Evolutionary conservation across 129 eudicot species (phyloP).

Genomic region (Helianthus annuus): DNA sequence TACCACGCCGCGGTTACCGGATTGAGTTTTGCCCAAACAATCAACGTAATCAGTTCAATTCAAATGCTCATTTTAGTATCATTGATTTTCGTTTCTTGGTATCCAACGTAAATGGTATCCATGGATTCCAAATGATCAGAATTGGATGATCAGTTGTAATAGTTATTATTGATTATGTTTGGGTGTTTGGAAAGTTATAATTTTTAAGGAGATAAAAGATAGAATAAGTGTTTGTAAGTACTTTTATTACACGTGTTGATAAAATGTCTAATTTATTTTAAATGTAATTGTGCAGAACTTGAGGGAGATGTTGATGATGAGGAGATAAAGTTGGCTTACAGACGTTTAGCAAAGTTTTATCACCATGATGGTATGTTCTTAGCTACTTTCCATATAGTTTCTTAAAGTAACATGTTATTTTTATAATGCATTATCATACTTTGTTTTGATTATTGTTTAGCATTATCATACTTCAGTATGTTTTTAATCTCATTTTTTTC

Average conservation of each 20-base stretch:
- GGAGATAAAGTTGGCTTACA: no score
- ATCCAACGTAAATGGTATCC: no score
- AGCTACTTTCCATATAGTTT: constrained; percentile 21
- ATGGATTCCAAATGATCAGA: not conserved
- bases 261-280: constrained; percentile 3
- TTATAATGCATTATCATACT: not conserved
- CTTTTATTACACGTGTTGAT: not conserved
- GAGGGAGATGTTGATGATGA: constrained; percentile 89
- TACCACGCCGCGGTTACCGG: no score
- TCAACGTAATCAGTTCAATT: no score
- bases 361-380: constrained; percentile 96
- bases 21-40: no score
- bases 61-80: no score
- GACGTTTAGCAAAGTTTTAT: constrained; percentile 95
- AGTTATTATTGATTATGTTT: not conserved
- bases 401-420: constrained; percentile 16
- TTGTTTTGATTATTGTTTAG: not conserved
- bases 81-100: no score
- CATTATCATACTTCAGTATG: not conserved
- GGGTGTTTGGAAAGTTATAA: not conserved
- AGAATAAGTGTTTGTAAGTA: not conserved
- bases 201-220: not conserved
- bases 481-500: not conserved
- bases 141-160: not conserved
- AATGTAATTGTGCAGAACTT: constrained; percentile 52